phyloP scores from a whole-genome alignment of 2,329 filamentous ascomycete genomes.

The Colletotrichum sojae region DNA sequence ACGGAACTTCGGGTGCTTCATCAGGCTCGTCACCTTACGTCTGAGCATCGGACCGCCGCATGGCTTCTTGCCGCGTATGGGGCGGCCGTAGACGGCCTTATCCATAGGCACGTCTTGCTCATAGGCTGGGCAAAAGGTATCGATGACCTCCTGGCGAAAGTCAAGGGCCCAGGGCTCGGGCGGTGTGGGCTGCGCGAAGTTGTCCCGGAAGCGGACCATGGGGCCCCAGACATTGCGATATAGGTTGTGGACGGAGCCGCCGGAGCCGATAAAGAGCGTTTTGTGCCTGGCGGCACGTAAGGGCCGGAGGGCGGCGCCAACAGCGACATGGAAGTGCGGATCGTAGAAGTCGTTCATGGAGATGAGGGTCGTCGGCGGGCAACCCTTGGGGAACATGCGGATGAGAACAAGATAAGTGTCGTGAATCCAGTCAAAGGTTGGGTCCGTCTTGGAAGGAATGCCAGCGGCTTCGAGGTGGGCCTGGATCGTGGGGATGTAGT shows the following conservation, averaged over 20 bases:
- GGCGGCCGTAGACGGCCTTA: conserved; percentile 23
- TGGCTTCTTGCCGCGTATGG: conserved; percentile 38
- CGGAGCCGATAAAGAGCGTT: conserved; percentile 67
- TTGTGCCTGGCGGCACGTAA: conserved; percentile 62
- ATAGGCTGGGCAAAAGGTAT: conserved; percentile 35
- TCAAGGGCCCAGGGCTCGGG: conserved; percentile 74
- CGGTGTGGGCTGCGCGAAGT: conserved; percentile 71
- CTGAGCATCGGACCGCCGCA: conserved; percentile 66
- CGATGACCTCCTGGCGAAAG: conserved; percentile 72
- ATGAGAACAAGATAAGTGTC: conserved; percentile 79
- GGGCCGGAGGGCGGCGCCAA: conserved; percentile 69
- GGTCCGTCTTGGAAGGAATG: conserved; percentile 67
- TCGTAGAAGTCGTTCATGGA: conserved; percentile 56
- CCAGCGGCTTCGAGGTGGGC: conserved; percentile 64
- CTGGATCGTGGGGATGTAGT: conserved; percentile 64
- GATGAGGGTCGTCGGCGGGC: conserved; percentile 72
- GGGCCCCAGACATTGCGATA: conserved; percentile 77
- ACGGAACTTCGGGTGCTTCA: conserved; percentile 77
- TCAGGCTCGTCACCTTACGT: conserved; percentile 70
- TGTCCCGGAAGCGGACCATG: conserved; percentile 75
- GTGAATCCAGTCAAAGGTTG: conserved; percentile 79
- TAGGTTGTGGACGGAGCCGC: conserved; percentile 79
- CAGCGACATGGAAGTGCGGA: conserved; percentile 62
- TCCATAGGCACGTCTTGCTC: conserved; percentile 66
- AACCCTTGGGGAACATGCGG: conserved; percentile 76